Evolutionary conservation across 768 basidiomycete genomes (phyloP), one percentile per base, ranked within the genome.

Genomic region (Cubamyces lactineus): DNA sequence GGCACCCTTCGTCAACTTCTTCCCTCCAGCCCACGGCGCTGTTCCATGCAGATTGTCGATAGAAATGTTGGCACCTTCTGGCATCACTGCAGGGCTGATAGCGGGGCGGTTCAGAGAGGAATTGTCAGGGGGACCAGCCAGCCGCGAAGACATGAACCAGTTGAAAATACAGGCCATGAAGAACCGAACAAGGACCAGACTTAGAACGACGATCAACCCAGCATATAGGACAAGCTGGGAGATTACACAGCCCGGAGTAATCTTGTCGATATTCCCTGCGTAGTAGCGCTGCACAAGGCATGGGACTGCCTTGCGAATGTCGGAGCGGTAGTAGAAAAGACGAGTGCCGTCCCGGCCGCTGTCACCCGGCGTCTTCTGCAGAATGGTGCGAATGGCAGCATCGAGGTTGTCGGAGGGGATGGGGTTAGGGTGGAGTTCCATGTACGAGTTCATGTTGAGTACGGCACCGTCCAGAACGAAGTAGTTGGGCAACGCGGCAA

Each of bases 101-200:
- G 86, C 96, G 15, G 88, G 85, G 46, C 93, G 83, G 65, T 88
- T 86, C 39, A 98, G 80, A 53, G 92, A 82, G 61, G 82, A 82
- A 63, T 74, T 86, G 63, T 83, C 83, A 0, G 92, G 92, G 24
- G 92, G 86, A 12, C 86, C 86, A 17, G 94, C 90, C 38, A 98
- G 82, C 57, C 83, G 83, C 8, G 84, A 84, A 11, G 95, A 96
- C 51, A 98, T 78, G 79, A 93, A 96, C 97, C 97, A 99, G 69
- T 86, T 94, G 82, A 98, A 99, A 43, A 96, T 74, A 73, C 93
- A 93, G 0, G 97, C 97, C 96, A 99, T 98, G 68, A 82, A 75
- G 76, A 98, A 99, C 39, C 97, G 92, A 34, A 93, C 87, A 64
- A 98, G 75, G 34, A 99, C 92, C 62, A 99, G 86, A 28, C 84